These are phyloP conservation scores for Hibiscus syriacus DNA, from an alignment of 345 rosid species.

Conservation along the genomic window DNA sequence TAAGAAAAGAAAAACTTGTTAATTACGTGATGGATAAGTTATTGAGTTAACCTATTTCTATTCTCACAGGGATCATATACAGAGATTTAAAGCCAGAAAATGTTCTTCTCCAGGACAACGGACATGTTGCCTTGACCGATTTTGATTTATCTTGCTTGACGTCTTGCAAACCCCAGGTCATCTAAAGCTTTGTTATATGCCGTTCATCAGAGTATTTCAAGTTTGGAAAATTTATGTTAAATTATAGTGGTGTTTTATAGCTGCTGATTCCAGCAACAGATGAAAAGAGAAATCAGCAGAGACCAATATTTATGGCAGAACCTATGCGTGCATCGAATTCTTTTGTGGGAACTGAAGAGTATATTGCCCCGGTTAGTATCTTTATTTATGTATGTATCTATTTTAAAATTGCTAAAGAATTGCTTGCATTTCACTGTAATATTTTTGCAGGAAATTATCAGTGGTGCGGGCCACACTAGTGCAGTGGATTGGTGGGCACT, in stretches of 20 bases:
- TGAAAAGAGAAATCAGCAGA: conserved; percentile 55
- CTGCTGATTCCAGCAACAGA: conserved; percentile 51
- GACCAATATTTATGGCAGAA: conserved; percentile 86
- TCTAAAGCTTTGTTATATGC: not conserved
- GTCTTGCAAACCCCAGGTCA: conserved; percentile 87
- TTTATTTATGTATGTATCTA: too few species aligned
- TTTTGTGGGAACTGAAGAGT: conserved; percentile 96
- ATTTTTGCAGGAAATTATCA: conserved; percentile 64
- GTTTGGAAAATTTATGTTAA: not conserved
- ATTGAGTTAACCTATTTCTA: not conserved
- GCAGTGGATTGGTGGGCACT: conserved; percentile 99
- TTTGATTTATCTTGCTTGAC: conserved; percentile 92
- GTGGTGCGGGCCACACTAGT: conserved; percentile 88
- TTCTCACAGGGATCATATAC: conserved; percentile 67
- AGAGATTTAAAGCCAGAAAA: conserved; percentile 92
- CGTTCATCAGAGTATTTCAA: not conserved
- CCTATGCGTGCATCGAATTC: conserved; percentile 97
- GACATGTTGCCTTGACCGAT: conserved; percentile 78
- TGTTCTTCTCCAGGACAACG: conserved; percentile 62
- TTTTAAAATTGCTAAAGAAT: not conserved
- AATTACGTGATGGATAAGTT: not conserved
- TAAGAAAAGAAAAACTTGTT: not conserved
- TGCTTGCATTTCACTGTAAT: not conserved
- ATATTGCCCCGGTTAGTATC: conserved; percentile 81
- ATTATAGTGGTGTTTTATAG: conserved; percentile 26